Base-by-base conservation (phyloP, 2,329 filamentous ascomycete genomes). In the Exophiala oligosperma region DNA sequence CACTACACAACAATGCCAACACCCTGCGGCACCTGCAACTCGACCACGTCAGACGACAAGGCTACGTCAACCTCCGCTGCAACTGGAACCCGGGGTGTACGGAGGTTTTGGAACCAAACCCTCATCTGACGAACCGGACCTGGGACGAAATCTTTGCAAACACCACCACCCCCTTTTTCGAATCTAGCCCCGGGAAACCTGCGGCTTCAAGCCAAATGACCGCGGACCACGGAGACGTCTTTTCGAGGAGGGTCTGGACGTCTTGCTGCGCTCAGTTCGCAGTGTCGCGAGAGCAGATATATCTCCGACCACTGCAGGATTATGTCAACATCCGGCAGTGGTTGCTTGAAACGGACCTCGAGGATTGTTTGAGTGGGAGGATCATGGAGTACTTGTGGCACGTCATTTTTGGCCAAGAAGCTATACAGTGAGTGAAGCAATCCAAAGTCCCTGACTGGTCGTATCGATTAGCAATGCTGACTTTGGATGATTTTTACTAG, bases 331-430 rank as follows among this genome's bases (percentile, higher is more conserved):
- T 76, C 60, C 72, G 78, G 14, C 69, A 75, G 2, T 84, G 81
- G 81, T 65, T 84, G 12, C 47, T 76, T 12, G 66, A 77, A 2
- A 83, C 81, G 0, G 64, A 72, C 0, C 61, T 83, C 46, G 66
- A 68, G 0, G 81, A 84, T 69, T 74, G 73, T 40, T 70, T 82
- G 32, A 80, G 77, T 56, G 81, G 81, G 3, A 69, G 81, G 21
- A 76, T 84, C 7, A 74, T 84, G 71, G 82, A 84, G 64, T 84
- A 84, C 68, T 79, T 78, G n/a, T 84, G 82, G 82, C 82, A 82
- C 80, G 78, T 75, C 69, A 82, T 85, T 9, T 86, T 85, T 64
- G 82, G 82, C 53, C 81, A 83, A 62, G 71, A 79, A 24, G 69
- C 79, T 5, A 77, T 87, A 1, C 79, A 86, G 40, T 43, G 40